Evolutionary conservation across 2,329 filamentous ascomycete species (phyloP).

Genomic region (Epichloe uncinata): DNA sequence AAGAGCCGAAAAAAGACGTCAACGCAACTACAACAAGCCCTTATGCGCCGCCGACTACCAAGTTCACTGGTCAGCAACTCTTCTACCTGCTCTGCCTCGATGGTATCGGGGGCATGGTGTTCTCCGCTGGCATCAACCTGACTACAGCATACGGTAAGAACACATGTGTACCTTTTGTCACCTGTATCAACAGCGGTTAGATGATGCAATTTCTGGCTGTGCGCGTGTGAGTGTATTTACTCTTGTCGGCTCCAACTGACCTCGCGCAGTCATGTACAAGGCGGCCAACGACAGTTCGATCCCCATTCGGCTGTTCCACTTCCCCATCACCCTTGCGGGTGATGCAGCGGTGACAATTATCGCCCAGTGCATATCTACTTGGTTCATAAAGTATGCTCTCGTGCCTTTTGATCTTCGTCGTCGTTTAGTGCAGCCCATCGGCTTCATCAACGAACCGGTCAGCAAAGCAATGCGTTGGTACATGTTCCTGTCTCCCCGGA

Average conservation of each 20-base stretch:
- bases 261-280: neutral
- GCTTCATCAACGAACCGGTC: conserved; percentile 26
- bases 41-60: neutral
- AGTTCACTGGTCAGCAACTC: neutral
- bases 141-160: neutral
- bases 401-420: conserved; percentile 33
- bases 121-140: neutral
- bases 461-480: conserved; percentile 27
- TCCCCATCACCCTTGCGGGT: neutral
- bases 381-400: conserved; percentile 34
- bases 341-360: conserved; percentile 34
- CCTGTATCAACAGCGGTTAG: neutral
- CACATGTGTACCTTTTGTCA: neutral
- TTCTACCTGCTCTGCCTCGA: conserved; percentile 1
- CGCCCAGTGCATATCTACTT: conserved; percentile 36
- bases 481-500: conserved; percentile 21
- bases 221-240: too few species aligned
- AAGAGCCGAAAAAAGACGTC: neutral
- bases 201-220: too few species aligned
- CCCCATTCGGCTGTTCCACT: neutral
- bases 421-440: conserved; percentile 33
- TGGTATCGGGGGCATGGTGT: neutral
- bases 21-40: neutral
- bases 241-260: neutral
- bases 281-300: neutral